phyloP scores from a whole-genome alignment of 1,139 yeast species.

The Hyphopichia khmerensis region DNA sequence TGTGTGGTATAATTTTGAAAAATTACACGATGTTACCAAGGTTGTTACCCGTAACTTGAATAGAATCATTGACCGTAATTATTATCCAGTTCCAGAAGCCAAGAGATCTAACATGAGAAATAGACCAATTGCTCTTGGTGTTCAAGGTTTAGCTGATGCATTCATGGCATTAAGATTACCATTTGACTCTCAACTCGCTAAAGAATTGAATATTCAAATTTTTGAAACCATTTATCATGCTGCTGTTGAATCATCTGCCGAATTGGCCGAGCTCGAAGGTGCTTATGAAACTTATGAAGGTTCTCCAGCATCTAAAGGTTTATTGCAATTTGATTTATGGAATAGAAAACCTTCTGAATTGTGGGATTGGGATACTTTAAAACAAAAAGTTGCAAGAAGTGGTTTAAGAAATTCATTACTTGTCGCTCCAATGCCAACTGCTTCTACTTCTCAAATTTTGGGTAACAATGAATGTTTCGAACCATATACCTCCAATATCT shows the following conservation, averaged over 20 bases:
- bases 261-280: slow-evolving; percentile 51
- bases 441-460: slow-evolving; percentile 61
- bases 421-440: slow-evolving; percentile 68
- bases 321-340: slow-evolving; percentile 59
- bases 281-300: slow-evolving; percentile 50
- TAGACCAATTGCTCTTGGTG: slow-evolving; percentile 64
- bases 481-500: slow-evolving; percentile 60
- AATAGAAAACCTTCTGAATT: slow-evolving; percentile 55
- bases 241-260: slow-evolving; percentile 56
- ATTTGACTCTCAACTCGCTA: slow-evolving; percentile 57
- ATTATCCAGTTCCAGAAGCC: slow-evolving; percentile 57
- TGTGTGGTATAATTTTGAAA: slow-evolving; percentile 52
- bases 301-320: slow-evolving; percentile 59
- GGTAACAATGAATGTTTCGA: slow-evolving; percentile 65
- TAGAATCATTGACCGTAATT: slow-evolving; percentile 55
- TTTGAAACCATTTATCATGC: slow-evolving; percentile 64
- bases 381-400: slow-evolving; percentile 40
- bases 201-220: slow-evolving; percentile 54
- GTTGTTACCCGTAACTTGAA: slow-evolving; percentile 56
- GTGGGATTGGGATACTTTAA: slow-evolving; percentile 57
- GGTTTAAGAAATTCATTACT: slow-evolving; percentile 60
- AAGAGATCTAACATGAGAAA: slow-evolving; percentile 52
- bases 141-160: slow-evolving; percentile 62
- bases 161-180: slow-evolving; percentile 57
- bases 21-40: slow-evolving; percentile 53